These are phyloP conservation scores for Brassica carinata DNA, from an alignment of 345 rosid genomes.

Conservation along the genomic window DNA sequence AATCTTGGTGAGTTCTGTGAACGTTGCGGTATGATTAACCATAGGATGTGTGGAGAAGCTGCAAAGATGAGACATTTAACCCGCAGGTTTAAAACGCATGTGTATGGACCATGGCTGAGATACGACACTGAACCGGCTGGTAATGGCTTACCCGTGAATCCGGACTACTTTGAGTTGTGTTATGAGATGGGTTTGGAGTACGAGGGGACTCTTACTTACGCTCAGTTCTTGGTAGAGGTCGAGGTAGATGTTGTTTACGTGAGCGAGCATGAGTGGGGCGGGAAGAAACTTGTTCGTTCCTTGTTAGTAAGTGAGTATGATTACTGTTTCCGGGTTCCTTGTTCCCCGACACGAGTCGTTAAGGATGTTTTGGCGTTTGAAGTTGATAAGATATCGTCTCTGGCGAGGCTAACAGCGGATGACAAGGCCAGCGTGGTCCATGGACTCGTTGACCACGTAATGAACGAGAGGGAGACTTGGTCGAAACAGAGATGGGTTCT, in stretches of 20 bases:
- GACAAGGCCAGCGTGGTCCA: conserved; percentile 1
- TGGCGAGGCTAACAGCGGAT: neutral
- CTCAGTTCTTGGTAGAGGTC: neutral
- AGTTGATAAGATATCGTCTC: neutral
- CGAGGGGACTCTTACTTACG: neutral
- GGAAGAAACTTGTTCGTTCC: conserved; percentile 1
- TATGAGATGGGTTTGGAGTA: neutral
- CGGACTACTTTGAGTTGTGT: neutral
- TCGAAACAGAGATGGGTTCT: neutral
- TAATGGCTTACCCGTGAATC: neutral
- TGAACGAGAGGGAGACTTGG: neutral
- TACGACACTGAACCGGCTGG: neutral
- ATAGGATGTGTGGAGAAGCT: conserved; percentile 1
- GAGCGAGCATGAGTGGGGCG: neutral
- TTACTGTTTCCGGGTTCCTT: neutral
- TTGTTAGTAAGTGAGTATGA: neutral
- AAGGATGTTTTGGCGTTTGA: conserved; percentile 1
- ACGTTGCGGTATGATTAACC: neutral
- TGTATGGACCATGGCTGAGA: conserved; percentile 3
- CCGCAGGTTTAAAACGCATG: neutral
- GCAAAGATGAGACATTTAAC: neutral
- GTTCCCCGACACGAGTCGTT: conserved; percentile 3
- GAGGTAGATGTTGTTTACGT: neutral
- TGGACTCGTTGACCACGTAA: neutral
- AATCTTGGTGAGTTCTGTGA: neutral